phyloP scores from a whole-genome alignment of 495 filamentous ascomycete genomes.

The Aspergillus nidulans region DNA sequence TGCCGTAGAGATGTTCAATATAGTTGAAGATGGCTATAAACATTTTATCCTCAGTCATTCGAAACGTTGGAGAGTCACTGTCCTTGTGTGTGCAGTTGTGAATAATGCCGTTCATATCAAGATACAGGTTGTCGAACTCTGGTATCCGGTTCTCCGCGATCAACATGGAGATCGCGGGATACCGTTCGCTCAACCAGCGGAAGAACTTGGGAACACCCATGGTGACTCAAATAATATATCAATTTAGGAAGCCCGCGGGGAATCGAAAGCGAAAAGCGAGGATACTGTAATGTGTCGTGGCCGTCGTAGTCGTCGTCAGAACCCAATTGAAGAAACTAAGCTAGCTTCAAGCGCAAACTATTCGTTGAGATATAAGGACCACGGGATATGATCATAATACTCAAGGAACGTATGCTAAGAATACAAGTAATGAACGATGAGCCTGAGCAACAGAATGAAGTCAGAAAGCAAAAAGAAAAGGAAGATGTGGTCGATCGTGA shows the following conservation, averaged over 20 bases:
- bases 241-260: not conserved
- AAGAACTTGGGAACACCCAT: slow-evolving; percentile 96
- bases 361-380: slow-evolving; percentile 15
- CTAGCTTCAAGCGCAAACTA: slow-evolving; percentile 13
- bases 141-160: slow-evolving; percentile 99
- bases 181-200: slow-evolving; percentile 96
- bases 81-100: slow-evolving; percentile 99
- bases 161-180: slow-evolving; percentile 96
- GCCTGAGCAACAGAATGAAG: slow-evolving; percentile 14
- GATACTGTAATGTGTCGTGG: slow-evolving; percentile 13
- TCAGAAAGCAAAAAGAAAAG: slow-evolving; percentile 12
- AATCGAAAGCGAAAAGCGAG: slow-evolving; percentile 1
- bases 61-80: slow-evolving; percentile 81
- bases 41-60: slow-evolving; percentile 96
- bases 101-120: slow-evolving; percentile 99
- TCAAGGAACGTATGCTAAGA: slow-evolving; percentile 15
- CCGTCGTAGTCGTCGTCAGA: slow-evolving; percentile 19
- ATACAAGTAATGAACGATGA: slow-evolving; percentile 13
- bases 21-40: slow-evolving; percentile 99
- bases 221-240: slow-evolving; percentile 21
- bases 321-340: slow-evolving; percentile 18
- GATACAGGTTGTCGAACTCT: slow-evolving; percentile 96
- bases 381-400: slow-evolving; percentile 12
- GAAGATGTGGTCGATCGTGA: not conserved
- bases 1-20: slow-evolving; percentile 97